Evolutionary conservation across 2,329 filamentous ascomycete genomes (phyloP).

Genomic region (Colletotrichum sp.): DNA sequence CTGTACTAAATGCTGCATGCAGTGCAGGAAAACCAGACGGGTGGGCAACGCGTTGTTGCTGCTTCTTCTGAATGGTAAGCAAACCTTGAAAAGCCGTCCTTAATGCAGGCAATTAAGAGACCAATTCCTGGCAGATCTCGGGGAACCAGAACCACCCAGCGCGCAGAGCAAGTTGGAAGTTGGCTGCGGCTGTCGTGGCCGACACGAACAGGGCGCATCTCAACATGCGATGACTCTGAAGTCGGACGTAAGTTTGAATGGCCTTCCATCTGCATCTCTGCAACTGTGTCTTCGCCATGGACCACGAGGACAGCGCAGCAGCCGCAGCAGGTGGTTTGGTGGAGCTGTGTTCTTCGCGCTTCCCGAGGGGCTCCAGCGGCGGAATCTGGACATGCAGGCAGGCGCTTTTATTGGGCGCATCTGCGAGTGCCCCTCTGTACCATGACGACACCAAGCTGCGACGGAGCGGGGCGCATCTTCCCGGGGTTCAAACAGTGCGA

Average conservation of each 20-base stretch:
- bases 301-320: conserved; percentile 2
- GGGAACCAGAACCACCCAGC: not conserved
- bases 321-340: not conserved
- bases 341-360: conserved; percentile 11
- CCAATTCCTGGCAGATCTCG: not conserved
- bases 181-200: conserved; percentile 1
- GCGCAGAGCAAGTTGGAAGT: not conserved
- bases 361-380: not conserved
- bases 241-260: not conserved
- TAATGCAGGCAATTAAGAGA: not conserved
- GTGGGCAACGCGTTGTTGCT: not conserved
- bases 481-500: not conserved
- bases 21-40: not conserved
- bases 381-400: not conserved
- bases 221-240: not conserved
- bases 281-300: not conserved
- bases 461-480: conserved; percentile 7
- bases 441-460: conserved; percentile 14
- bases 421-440: not conserved
- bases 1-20: not conserved
- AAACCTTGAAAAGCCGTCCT: not conserved
- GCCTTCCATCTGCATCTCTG: not conserved
- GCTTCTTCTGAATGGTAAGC: not conserved
- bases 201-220: not conserved
- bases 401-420: conserved; percentile 2